Conservation (phyloP, 345 rosid species). For the Erucastrum elatum region DNA sequence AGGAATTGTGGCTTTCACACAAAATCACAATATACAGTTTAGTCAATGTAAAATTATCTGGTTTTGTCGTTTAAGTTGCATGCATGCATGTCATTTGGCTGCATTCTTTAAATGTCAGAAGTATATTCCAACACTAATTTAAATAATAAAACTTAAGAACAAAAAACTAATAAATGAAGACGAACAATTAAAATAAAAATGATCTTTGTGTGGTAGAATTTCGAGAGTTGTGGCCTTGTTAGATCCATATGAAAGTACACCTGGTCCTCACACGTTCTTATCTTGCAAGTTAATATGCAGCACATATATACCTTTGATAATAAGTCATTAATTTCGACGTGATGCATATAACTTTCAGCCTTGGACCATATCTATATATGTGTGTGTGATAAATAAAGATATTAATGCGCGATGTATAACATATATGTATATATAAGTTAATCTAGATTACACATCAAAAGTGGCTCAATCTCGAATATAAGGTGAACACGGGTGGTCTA, state of each 20-base stretch:
- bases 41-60: slow-evolving; percentile 17
- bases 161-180: background rate
- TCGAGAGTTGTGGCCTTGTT: slow-evolving; percentile 30
- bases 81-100: slow-evolving; percentile 37
- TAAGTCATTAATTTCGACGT: slow-evolving; percentile 24
- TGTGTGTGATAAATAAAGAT: background rate
- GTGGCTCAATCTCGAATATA: background rate
- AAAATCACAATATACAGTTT: slow-evolving; percentile 24
- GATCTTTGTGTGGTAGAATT: slow-evolving; percentile 26
- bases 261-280: slow-evolving; percentile 34
- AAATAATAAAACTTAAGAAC: background rate
- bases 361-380: background rate
- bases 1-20: slow-evolving; percentile 32
- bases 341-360: background rate
- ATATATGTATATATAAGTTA: too few species aligned
- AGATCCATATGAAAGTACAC: slow-evolving; percentile 34
- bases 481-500: background rate
- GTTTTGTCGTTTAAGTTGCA: slow-evolving; percentile 35
- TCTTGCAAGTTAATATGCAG: slow-evolving; percentile 13
- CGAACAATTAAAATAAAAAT: background rate
- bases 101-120: slow-evolving; percentile 34
- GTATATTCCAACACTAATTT: slow-evolving; percentile 39
- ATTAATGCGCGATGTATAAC: background rate
- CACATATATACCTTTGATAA: slow-evolving; percentile 29
- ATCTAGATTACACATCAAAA: background rate